Evolutionary conservation across 2,329 filamentous ascomycete species (phyloP).

Genomic region (Tolypocladium nubicola): DNA sequence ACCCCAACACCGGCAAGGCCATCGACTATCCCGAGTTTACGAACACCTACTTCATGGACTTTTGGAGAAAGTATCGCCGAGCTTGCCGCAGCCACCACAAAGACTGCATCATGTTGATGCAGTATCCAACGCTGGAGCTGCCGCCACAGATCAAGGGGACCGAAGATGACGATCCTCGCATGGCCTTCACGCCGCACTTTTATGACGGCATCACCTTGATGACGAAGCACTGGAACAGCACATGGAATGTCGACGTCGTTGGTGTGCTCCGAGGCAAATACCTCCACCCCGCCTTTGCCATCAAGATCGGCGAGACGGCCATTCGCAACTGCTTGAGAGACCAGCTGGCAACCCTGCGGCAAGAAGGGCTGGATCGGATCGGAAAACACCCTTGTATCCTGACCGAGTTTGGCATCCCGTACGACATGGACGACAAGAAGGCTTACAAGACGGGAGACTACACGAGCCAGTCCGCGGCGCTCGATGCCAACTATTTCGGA

Average conservation of each 20-base stretch:
- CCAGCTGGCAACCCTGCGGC: slow-evolving; percentile 69
- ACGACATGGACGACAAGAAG: slow-evolving; percentile 95
- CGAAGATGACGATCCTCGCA: slow-evolving; percentile 73
- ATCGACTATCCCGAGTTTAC: slow-evolving; percentile 81
- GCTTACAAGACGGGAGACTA: slow-evolving; percentile 96
- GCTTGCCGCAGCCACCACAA: slow-evolving; percentile 67
- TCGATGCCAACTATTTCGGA: slow-evolving; percentile 94
- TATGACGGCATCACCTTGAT: slow-evolving; percentile 95
- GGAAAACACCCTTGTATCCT: slow-evolving; percentile 82
- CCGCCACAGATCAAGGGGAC: slow-evolving; percentile 83
- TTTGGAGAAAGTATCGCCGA: slow-evolving; percentile 67
- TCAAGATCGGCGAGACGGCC: slow-evolving; percentile 85
- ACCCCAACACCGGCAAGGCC: slow-evolving; percentile 60
- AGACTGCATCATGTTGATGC: slow-evolving; percentile 78
- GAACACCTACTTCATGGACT: slow-evolving; percentile 82
- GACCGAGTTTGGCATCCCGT: slow-evolving; percentile 94
- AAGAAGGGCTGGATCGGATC: slow-evolving; percentile 82
- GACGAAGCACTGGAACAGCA: slow-evolving; percentile 97
- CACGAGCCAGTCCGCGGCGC: slow-evolving; percentile 78
- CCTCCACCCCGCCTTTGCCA: slow-evolving; percentile 76
- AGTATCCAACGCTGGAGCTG: slow-evolving; percentile 84
- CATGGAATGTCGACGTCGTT: slow-evolving; percentile 94
- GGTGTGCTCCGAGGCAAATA: slow-evolving; percentile 86
- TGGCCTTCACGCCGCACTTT: slow-evolving; percentile 91
- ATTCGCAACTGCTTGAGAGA: slow-evolving; percentile 90